Evolutionary conservation across 2,329 filamentous ascomycete genomes (phyloP).

Genomic region (Ascocoryne sarcoides): DNA sequence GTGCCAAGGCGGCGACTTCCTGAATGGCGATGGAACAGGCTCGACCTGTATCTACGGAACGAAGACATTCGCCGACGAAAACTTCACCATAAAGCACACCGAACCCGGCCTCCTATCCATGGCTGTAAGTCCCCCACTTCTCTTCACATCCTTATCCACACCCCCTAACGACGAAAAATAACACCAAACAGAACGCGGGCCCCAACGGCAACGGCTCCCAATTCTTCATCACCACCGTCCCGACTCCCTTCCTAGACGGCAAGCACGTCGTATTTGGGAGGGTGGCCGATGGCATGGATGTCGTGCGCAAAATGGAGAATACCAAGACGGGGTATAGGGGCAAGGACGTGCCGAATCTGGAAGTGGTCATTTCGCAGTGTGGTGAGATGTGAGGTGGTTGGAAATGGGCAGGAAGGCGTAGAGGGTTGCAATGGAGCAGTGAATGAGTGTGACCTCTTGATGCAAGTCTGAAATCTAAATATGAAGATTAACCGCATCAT

Average conservation of each 20-base stretch:
- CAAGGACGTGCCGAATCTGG: constrained; percentile 74
- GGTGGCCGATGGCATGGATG: constrained; percentile 82
- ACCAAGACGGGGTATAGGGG: constrained; percentile 68
- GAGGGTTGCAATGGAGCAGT: too few relatives aligned
- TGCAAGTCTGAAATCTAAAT: too few relatives aligned
- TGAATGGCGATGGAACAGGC: constrained; percentile 87
- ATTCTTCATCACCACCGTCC: constrained; percentile 91
- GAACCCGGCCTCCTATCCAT: constrained; percentile 77
- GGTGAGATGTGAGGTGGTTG: constrained; percentile 87
- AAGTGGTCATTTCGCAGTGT: constrained; percentile 77
- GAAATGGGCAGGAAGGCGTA: too few relatives aligned
- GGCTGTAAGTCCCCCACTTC: constrained; percentile 56
- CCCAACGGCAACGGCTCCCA: constrained; percentile 90
- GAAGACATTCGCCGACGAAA: constrained; percentile 81
- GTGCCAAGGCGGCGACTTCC: constrained; percentile 94
- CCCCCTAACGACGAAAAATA: neutral
- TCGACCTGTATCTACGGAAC: constrained; percentile 82
- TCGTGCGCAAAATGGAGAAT: constrained; percentile 86
- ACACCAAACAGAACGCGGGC: constrained; percentile 80
- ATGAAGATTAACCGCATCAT: too few relatives aligned
- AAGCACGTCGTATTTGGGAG: constrained; percentile 96
- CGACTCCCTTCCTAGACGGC: constrained; percentile 78
- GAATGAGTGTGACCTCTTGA: too few relatives aligned
- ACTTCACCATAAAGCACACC: constrained; percentile 74
- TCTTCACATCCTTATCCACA: neutral